phyloP scores from a whole-genome alignment of 2,329 filamentous ascomycete species.

The Aulographum hederae region DNA sequence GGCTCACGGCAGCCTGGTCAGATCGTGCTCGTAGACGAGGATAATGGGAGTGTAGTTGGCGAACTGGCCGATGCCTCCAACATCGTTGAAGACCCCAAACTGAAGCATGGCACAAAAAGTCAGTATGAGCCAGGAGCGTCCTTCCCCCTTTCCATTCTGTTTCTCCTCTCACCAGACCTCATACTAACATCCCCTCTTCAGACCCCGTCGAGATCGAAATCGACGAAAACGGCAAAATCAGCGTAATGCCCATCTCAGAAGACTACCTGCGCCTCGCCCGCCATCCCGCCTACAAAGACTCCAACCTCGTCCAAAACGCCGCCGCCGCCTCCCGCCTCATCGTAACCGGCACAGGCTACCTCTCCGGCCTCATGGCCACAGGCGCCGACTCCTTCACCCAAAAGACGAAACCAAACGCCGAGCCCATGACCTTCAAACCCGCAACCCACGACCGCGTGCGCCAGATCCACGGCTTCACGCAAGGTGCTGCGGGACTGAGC shows the following conservation, averaged over 20 bases:
- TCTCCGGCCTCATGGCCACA: constrained; percentile 59
- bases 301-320: constrained; percentile 69
- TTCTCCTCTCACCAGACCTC: constrained; percentile 2
- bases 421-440: constrained; percentile 76
- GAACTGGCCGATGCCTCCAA: constrained; percentile 72
- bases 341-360: constrained; percentile 65
- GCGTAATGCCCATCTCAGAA: constrained; percentile 46
- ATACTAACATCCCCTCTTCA: constrained; percentile 16
- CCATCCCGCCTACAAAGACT: constrained; percentile 85
- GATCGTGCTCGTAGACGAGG: constrained; percentile 87
- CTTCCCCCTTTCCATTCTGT: neutral
- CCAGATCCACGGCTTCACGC: constrained; percentile 75
- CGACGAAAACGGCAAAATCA: constrained; percentile 49
- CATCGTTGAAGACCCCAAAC: constrained; percentile 54
- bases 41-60: constrained; percentile 87
- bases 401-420: constrained; percentile 57
- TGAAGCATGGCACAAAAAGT: constrained; percentile 88
- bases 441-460: constrained; percentile 71
- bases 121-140: constrained; percentile 14
- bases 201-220: constrained; percentile 69
- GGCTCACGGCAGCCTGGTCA: constrained; percentile 38
- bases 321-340: constrained; percentile 79
- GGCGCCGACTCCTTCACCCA: constrained; percentile 68
- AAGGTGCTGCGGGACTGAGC: constrained; percentile 59
- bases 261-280: constrained; percentile 61